These are phyloP conservation scores for Thielaviopsis punctulata DNA, from an alignment of 2,329 filamentous ascomycete species.

Conservation along the genomic window DNA sequence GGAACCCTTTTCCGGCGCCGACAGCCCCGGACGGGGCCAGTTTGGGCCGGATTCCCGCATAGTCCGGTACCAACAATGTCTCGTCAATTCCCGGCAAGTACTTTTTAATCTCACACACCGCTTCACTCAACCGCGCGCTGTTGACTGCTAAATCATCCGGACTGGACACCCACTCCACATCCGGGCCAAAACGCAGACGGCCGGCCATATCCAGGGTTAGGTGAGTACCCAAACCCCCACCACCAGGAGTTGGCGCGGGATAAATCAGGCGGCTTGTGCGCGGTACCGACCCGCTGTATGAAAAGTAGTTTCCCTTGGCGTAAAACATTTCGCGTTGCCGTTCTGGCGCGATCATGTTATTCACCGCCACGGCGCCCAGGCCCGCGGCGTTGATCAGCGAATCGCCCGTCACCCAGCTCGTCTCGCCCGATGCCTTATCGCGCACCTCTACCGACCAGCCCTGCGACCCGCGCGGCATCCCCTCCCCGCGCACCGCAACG, in stretches of 20 bases:
- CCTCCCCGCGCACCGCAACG: constrained; percentile 33
- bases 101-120: constrained; percentile 54
- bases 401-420: constrained; percentile 49
- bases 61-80: constrained; percentile 55
- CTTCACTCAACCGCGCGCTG: constrained; percentile 41
- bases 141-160: constrained; percentile 55
- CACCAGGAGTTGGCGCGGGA: constrained; percentile 66
- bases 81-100: constrained; percentile 64
- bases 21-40: constrained; percentile 43
- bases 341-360: constrained; percentile 62
- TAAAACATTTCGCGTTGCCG: constrained; percentile 50
- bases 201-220: constrained; percentile 79
- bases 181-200: constrained; percentile 77
- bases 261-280: constrained; percentile 61
- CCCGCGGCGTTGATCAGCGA: constrained; percentile 77
- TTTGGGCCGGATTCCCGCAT: constrained; percentile 85
- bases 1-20: constrained; percentile 48
- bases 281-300: constrained; percentile 51
- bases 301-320: constrained; percentile 93
- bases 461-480: constrained; percentile 24
- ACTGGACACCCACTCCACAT: constrained; percentile 77
- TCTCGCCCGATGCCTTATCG: constrained; percentile 28
- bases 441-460: constrained; percentile 54
- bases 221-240: constrained; percentile 78
- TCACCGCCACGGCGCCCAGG: constrained; percentile 55